Base-by-base conservation (phyloP, 2,329 filamentous ascomycete species). In the Pseudocercospora fijiensis region DNA sequence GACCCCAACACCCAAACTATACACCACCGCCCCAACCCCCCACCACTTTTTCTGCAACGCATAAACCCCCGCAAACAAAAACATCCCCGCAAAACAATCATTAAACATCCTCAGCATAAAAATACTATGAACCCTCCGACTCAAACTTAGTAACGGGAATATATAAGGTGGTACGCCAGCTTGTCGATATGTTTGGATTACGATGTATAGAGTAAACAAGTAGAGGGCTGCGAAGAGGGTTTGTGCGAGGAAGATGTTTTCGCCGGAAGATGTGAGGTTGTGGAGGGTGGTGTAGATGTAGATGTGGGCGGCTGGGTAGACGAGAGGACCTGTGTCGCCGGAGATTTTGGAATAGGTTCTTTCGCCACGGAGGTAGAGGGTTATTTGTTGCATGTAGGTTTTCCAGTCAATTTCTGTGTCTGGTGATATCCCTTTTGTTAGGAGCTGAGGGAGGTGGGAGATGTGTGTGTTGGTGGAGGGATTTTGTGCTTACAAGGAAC, bases 331-430 rank as follows among this genome's bases (percentile, higher is more conserved):
- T 0, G 95, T 99, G 64, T 87, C 89, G 70, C 95, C 95, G 74
- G 89, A 85, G 75, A 99, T 93, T 63, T 88, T 84, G 65, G 86
- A 86, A 77, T 99, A 99, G 78, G 97, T 89, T 75, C 90, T 87
- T 81, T 98, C 93, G 73, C 95, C 95, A 18, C 86, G 83, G 52
- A 93, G 80, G 73, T 90, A 95, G 71, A 93, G 88, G 45, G 85
- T 79, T 51, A 98, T 84, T 74, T 99, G 95, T 76, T 97, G 85
- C 93, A 99, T 98, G 78, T 99, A 99, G 0, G 95, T 92, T 64
- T 84, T 85, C 94, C 94, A 99, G 79, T 99, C 95, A 74, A 99
- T 99, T 78, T 99, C 95, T 49, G 95, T 99, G 76, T 99, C 95
- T 91, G 70, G 49, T 13, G 57, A 57, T n/a, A n/a, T n/a, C n/a